Evolutionary conservation across 768 basidiomycete species (phyloP), one percentile per base, ranked within the genome.

Genomic region (Podaxis sp.): DNA sequence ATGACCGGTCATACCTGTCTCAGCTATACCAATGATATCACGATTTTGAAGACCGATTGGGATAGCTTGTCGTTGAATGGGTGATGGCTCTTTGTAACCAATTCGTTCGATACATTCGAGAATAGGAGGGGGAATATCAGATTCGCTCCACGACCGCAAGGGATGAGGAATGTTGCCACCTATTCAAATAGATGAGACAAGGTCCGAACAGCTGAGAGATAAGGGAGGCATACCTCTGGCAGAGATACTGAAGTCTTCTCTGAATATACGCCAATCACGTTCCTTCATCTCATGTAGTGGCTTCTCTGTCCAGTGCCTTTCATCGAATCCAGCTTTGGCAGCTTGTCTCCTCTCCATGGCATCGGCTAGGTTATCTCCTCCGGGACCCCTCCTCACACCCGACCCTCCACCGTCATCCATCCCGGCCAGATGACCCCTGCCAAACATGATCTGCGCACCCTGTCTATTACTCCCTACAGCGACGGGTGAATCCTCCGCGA

Each of bases 251-350:
- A 96, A 99, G 76, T 99, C 97, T 75, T 99, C 97, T 65, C 96
- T 81, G 80, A 99, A 99, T 73, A 99, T 99, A 69, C 97, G 87
- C 97, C 97, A 99, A 73, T 99, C 97, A 53, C 97, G 83, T 70
- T 99, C 97, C 72, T 91, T 94, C 89, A 99, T 98, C 76, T 98
- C 95, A 2, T 82, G 73, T 46, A 99, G 78, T 1, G 89, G 85
- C 74, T 99, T 99, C 15, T 99, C 96, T 0, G 93, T 90, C 97
- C 97, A 99, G 78, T 99, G 97, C 63, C 96, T 82, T 73, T 98
- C 97, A 72, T 98, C 96, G 59, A 92, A 79, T 3, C 92, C 92
- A 52, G 84, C 79, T 77, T 92, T 92, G 63, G 86, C 85, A 11
- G 94, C 93, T 72, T 85, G 87, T 63, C 93, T 80, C 63, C 93